These are phyloP conservation scores for Scedosporium apiospermum DNA, from an alignment of 2,329 filamentous ascomycete species.

Conservation along the genomic window DNA sequence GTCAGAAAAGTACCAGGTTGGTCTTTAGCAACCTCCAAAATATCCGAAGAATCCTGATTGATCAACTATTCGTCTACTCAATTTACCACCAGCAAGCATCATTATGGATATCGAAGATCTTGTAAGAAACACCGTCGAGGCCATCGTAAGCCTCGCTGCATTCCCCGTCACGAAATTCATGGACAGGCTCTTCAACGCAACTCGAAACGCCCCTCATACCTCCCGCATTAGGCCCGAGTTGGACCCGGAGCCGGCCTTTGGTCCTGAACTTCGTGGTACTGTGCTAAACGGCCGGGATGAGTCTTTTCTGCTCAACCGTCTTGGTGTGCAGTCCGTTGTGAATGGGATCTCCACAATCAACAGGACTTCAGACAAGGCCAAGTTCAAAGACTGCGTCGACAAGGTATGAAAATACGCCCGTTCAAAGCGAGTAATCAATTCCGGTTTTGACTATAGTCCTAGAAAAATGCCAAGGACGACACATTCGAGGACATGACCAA, in stretches of 20 bases:
- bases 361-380: background rate
- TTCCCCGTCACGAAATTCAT: background rate
- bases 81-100: background rate
- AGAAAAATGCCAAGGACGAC: background rate
- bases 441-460: background rate
- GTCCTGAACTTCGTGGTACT: background rate
- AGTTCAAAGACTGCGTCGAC: background rate
- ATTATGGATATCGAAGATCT: background rate
- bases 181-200: background rate
- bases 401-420: background rate
- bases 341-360: background rate
- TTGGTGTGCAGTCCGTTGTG: background rate
- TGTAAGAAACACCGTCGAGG: background rate
- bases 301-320: background rate
- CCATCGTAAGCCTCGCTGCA: background rate
- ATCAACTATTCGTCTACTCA: background rate
- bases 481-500: background rate
- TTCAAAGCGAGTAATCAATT: background rate
- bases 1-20: no score
- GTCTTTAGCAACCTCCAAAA: no score
- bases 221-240: background rate
- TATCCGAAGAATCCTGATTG: no score
- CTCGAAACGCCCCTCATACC: background rate
- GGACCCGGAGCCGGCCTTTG: background rate
- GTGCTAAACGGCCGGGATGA: background rate